A percentile compares a stretch with the other conserved stretches of the same genome.
phyloP scores from a whole-genome alignment of 768 basidiomycete genomes.

The Lactarius pseudohatsudake region DNA sequence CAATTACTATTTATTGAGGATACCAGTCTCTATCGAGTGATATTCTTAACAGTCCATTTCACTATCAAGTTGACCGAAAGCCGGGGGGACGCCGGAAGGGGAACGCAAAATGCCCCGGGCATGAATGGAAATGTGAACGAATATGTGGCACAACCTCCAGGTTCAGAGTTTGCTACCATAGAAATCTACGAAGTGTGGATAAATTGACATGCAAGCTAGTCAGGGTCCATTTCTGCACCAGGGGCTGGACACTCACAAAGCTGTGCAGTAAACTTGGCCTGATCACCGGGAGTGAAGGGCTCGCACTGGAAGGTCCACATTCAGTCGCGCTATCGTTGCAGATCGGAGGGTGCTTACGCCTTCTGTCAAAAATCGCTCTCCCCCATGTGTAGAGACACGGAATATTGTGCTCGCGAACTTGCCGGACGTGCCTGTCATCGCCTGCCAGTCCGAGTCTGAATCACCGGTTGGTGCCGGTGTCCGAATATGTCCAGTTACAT shows the following conservation, averaged over 20 bases:
- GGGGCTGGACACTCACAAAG: background rate
- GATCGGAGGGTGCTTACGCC: background rate
- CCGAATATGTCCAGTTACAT: background rate
- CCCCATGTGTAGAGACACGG: background rate
- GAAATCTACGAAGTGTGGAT: no score
- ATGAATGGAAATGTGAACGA: no score
- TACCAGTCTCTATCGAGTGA: no score
- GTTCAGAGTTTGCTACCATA: no score
- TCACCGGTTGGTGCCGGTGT: background rate
- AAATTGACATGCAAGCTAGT: background rate
- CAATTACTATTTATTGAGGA: no score
- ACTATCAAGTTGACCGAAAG: no score
- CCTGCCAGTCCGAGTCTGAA: background rate
- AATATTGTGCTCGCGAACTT: background rate
- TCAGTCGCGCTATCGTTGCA: background rate
- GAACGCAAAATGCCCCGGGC: no score
- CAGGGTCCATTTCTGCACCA: background rate
- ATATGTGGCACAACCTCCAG: no score
- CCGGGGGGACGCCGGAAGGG: no score
- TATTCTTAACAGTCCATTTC: no score
- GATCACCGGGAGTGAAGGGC: background rate
- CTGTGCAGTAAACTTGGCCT: background rate
- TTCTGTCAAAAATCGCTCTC: background rate
- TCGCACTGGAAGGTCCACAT: background rate
- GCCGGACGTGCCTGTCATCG: background rate